Percentiles rank a stretch among this genome's conserved stretches.
Conservation (phyloP, 2,329 filamentous ascomycete species). For the Cryoendolithus antarcticus region DNA sequence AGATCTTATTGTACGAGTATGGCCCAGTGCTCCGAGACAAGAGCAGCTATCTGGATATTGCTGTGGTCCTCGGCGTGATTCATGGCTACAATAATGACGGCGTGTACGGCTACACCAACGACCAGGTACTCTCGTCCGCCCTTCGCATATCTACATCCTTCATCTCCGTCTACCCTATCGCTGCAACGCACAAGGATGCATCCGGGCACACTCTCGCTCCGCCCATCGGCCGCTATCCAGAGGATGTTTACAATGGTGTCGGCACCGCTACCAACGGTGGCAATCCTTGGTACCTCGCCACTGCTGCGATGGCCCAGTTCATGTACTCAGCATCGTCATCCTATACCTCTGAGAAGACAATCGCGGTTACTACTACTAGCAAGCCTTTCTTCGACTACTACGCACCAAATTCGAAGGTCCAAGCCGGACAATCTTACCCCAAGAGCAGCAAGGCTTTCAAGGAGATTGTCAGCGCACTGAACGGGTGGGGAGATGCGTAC, state of each 20-base stretch:
- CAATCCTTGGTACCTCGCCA: constrained; percentile 25
- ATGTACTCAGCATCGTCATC: constrained; percentile 16
- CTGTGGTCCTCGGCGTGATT: too few relatives aligned
- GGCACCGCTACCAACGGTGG: constrained; percentile 19
- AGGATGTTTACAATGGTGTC: constrained; percentile 23
- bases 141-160: constrained; percentile 20
- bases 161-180: constrained; percentile 17
- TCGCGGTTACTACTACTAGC: constrained; percentile 18
- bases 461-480: constrained; percentile 13
- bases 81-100: too few relatives aligned
- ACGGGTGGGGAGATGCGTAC: constrained; percentile 25
- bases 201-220: constrained; percentile 17
- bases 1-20: too few relatives aligned
- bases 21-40: too few relatives aligned
- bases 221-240: constrained; percentile 24
- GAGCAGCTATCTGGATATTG: too few relatives aligned
- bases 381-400: constrained; percentile 24
- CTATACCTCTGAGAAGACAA: constrained; percentile 10
- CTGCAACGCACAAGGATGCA: constrained; percentile 13
- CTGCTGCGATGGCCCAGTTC: constrained; percentile 21
- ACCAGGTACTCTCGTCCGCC: constrained; percentile 19
- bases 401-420: constrained; percentile 13
- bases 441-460: constrained; percentile 11
- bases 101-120: constrained; percentile 19
- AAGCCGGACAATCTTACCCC: constrained; percentile 9